Conservation (phyloP, 2,329 filamentous ascomycete species). For the Dothistroma pini region DNA sequence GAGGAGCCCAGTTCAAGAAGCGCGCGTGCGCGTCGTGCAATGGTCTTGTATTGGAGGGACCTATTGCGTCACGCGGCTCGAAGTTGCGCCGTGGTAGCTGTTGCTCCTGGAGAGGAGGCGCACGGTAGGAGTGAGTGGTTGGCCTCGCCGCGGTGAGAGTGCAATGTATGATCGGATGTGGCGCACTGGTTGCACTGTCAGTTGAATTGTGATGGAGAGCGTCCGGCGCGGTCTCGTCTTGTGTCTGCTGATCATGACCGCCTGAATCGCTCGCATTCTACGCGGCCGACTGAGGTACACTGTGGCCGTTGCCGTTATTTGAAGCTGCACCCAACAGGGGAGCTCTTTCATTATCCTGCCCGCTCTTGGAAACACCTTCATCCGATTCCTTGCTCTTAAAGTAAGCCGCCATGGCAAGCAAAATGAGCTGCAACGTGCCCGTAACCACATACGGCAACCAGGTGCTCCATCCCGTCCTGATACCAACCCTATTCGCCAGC, state of each 20-base stretch:
- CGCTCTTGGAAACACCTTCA: background rate
- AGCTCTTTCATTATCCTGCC: background rate
- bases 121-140: no score
- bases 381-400: background rate
- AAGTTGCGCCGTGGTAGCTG: background rate
- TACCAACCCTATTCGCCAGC: constrained; percentile 65
- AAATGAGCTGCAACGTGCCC: constrained; percentile 74
- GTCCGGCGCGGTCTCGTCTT: background rate
- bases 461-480: constrained; percentile 79
- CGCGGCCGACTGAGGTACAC: background rate
- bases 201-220: no score
- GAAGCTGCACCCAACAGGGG: background rate
- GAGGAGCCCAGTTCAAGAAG: background rate
- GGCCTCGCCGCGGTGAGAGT: no score
- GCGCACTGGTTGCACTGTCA: no score
- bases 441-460: constrained; percentile 92
- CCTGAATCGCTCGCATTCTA: background rate
- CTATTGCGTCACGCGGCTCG: background rate
- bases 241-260: background rate
- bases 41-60: background rate
- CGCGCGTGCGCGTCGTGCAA: background rate
- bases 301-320: no score
- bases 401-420: constrained; percentile 68
- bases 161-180: no score
- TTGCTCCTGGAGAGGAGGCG: background rate